These are phyloP conservation scores for Pythium aquatile DNA, from an alignment of 352 stramenopile species.

Conservation along the genomic window DNA sequence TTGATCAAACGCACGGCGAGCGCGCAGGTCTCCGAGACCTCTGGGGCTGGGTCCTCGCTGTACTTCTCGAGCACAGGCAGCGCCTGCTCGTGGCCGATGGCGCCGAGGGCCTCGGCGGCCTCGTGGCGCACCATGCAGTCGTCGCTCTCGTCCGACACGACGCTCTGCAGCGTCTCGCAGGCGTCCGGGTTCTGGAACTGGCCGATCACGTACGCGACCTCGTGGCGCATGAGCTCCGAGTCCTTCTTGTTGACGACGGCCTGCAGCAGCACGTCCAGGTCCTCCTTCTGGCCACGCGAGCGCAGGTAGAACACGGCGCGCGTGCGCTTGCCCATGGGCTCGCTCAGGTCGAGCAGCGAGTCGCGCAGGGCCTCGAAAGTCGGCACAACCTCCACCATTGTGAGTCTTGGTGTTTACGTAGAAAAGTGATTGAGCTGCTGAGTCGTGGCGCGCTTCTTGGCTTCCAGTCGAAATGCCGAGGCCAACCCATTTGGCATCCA, in stretches of 20 bases:
- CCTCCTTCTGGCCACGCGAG: conserved; percentile 71
- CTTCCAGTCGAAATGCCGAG: conserved; percentile 17
- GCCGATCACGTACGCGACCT: conserved; percentile 98
- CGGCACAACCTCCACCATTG: conserved; percentile 36
- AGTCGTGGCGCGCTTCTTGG: background rate
- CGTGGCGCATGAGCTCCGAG: conserved; percentile 96
- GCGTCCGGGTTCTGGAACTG: conserved; percentile 94
- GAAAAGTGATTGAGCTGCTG: conserved; percentile 7
- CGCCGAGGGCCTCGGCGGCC: conserved; percentile 95
- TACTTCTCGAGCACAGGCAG: conserved; percentile 88
- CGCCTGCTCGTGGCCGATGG: conserved; percentile 89
- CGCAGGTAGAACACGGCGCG: conserved; percentile 92
- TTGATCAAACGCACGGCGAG: conserved; percentile 91
- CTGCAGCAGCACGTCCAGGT: conserved; percentile 72
- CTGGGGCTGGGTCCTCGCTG: conserved; percentile 62
- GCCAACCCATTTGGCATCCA: conserved; percentile 23
- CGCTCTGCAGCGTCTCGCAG: conserved; percentile 67
- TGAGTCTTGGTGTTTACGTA: background rate
- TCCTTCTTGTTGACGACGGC: conserved; percentile 82
- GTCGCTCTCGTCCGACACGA: conserved; percentile 87
- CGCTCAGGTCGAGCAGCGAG: conserved; percentile 71
- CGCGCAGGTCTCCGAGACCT: conserved; percentile 95
- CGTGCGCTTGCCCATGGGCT: conserved; percentile 89
- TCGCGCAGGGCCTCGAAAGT: conserved; percentile 58
- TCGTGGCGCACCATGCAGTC: conserved; percentile 93